Percentiles rank a stretch among this genome's conserved stretches.
Evolutionary conservation across 192 early-diverging fungal genomes (phyloP).

Genomic region (Phlyctochytrium planicorne): DNA sequence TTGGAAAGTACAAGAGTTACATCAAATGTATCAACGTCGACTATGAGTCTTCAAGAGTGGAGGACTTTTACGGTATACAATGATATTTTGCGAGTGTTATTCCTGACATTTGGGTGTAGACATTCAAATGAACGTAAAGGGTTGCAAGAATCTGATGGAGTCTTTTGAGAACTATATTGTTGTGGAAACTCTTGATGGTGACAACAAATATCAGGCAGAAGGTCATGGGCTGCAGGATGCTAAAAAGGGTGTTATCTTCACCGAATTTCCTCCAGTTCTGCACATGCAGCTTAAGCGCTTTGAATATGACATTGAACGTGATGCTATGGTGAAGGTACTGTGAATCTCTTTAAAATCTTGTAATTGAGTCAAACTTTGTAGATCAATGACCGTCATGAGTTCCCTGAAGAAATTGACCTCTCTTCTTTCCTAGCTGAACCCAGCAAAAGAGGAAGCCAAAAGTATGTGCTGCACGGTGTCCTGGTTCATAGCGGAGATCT

Average conservation of each 20-base stretch:
- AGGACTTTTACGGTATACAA: conserved; percentile 83
- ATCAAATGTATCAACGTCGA: conserved; percentile 93
- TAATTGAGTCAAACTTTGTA: too few relatives aligned
- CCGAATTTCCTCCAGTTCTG: conserved; percentile 87
- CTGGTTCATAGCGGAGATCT: conserved; percentile 94
- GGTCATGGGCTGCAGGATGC: conserved; percentile 93
- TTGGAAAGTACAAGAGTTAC: conserved; percentile 96
- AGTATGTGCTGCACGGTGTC: conserved; percentile 89
- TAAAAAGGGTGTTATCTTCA: conserved; percentile 94
- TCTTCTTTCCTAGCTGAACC: conserved; percentile 67
- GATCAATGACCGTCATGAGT: conserved; percentile 98
- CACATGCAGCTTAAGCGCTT: conserved; percentile 97
- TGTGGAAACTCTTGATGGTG: conserved; percentile 91
- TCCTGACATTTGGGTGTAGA: too few relatives aligned
- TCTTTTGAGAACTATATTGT: conserved; percentile 90
- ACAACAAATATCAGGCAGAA: conserved; percentile 95
- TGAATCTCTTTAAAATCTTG: background rate
- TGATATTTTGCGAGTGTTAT: too few relatives aligned
- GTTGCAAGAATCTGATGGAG: conserved; percentile 77
- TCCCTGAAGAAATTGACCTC: conserved; percentile 83
- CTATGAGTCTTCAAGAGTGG: conserved; percentile 90
- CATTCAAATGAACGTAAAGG: conserved; percentile 97
- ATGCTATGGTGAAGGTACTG: conserved; percentile 90
- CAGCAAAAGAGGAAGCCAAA: conserved; percentile 44
- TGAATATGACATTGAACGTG: conserved; percentile 92